Evolutionary conservation across 805 yeast genomes (phyloP).

Genomic region (Torulaspora microellipsoides): DNA sequence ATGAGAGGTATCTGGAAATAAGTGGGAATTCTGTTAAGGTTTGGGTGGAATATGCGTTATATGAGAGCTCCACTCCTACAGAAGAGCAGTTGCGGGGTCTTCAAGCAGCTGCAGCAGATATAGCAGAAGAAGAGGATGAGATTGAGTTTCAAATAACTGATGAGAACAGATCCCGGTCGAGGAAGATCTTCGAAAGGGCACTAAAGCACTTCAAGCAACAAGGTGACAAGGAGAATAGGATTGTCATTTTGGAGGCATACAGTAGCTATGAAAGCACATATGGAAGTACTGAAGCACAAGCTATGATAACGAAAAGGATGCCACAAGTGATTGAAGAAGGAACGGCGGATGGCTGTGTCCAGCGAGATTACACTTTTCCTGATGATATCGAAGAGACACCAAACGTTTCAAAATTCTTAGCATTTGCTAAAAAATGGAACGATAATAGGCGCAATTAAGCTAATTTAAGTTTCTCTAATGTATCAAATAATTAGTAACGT

Average conservation of each 20-base stretch:
- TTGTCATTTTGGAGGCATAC: slow-evolving; percentile 55
- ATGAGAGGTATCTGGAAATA: slow-evolving; percentile 37
- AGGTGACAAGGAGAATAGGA: slow-evolving; percentile 41
- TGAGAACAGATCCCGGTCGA: slow-evolving; percentile 46
- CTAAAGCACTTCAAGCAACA: slow-evolving; percentile 39
- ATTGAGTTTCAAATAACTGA: slow-evolving; percentile 48
- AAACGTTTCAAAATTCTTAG: slow-evolving; percentile 36
- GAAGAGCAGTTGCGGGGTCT: slow-evolving; percentile 30
- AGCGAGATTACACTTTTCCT: slow-evolving; percentile 67
- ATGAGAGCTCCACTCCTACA: slow-evolving; percentile 64
- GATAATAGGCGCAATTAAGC: slow-evolving; percentile 15
- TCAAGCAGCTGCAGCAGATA: slow-evolving; percentile 14
- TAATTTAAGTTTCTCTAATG: background rate
- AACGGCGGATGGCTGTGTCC: slow-evolving; percentile 42
- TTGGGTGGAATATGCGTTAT: slow-evolving; percentile 67
- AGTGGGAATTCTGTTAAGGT: slow-evolving; percentile 35
- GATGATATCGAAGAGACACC: slow-evolving; percentile 41
- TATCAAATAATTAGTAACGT: slow-evolving; percentile 7
- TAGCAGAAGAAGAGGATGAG: slow-evolving; percentile 41
- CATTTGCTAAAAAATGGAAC: slow-evolving; percentile 49
- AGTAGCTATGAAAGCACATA: slow-evolving; percentile 58
- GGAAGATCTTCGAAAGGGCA: slow-evolving; percentile 56
- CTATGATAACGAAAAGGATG: slow-evolving; percentile 40
- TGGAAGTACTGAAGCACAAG: slow-evolving; percentile 44
- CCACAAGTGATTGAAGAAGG: slow-evolving; percentile 47